These are phyloP conservation scores for Amaranthus hypochondriacus DNA, from an alignment of 148 eudicot species.

Conservation along the genomic window DNA sequence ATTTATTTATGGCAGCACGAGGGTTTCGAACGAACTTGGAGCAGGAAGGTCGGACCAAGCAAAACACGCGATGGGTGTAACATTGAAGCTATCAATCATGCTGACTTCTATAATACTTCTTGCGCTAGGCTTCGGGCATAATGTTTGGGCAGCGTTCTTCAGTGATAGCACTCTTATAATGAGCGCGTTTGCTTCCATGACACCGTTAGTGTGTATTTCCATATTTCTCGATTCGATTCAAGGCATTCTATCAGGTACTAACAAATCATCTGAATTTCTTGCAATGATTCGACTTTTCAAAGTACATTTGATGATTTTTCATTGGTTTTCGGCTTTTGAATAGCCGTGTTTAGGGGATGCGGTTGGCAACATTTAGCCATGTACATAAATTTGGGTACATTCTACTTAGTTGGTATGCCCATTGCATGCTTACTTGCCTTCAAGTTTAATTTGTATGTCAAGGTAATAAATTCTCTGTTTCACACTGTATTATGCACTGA, in stretches of 20 bases:
- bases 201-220: slow-evolving; percentile 56
- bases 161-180: slow-evolving; percentile 47
- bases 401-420: slow-evolving; percentile 66
- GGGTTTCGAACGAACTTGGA: slow-evolving; percentile 89
- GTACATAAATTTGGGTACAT: slow-evolving; percentile 52
- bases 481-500: background rate
- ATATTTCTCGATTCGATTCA: slow-evolving; percentile 64
- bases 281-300: background rate
- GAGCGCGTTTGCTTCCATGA: slow-evolving; percentile 46
- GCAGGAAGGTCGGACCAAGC: slow-evolving; percentile 51
- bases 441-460: slow-evolving; percentile 39
- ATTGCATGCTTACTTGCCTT: slow-evolving; percentile 52
- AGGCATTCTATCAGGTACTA: slow-evolving; percentile 80
- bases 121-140: slow-evolving; percentile 50
- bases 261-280: background rate
- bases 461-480: slow-evolving; percentile 27
- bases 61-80: slow-evolving; percentile 55
- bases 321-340: background rate
- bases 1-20: slow-evolving; percentile 39
- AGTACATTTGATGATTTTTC: background rate
- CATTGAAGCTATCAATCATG: slow-evolving; percentile 59
- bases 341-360: slow-evolving; percentile 81
- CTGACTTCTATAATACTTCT: slow-evolving; percentile 38
- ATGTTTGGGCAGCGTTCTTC: slow-evolving; percentile 63
- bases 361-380: slow-evolving; percentile 79